phyloP scores from a whole-genome alignment of 257 asterid species.

The Craterostigma plantagineum region DNA sequence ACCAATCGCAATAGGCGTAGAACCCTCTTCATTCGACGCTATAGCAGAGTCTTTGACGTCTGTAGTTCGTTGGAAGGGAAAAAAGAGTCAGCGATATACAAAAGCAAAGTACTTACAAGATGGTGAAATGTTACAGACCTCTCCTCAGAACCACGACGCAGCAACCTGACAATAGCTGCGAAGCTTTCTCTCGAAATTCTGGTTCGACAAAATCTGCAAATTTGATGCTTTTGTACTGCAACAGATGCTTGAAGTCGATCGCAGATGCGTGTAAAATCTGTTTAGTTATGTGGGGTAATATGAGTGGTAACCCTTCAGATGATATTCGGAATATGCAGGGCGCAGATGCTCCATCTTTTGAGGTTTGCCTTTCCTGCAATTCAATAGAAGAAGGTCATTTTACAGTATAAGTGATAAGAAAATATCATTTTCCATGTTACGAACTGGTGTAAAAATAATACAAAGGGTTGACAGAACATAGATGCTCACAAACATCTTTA shows the following conservation, averaged over 20 bases:
- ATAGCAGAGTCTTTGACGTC: conserved; percentile 23
- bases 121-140: conserved; percentile 26
- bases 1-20: conserved; percentile 3
- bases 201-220: conserved; percentile 55
- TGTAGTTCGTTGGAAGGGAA: conserved; percentile 14
- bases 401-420: neutral
- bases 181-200: conserved; percentile 42
- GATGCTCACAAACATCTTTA: conserved; percentile 31
- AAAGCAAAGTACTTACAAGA: neutral
- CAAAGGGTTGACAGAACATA: neutral
- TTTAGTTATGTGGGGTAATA: conserved; percentile 68
- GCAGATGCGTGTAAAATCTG: conserved; percentile 63
- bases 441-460: neutral
- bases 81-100: neutral
- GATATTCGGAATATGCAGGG: conserved; percentile 81
- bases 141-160: conserved; percentile 52
- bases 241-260: conserved; percentile 60
- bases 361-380: conserved; percentile 75
- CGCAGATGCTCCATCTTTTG: conserved; percentile 66
- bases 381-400: conserved; percentile 3
- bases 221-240: conserved; percentile 66
- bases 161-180: conserved; percentile 60
- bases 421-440: neutral
- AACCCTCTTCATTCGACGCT: conserved; percentile 28
- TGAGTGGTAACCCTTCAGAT: conserved; percentile 89